phyloP scores from a whole-genome alignment of 1,284 basidiomycete species.

The Apiotrichum gracile region DNA sequence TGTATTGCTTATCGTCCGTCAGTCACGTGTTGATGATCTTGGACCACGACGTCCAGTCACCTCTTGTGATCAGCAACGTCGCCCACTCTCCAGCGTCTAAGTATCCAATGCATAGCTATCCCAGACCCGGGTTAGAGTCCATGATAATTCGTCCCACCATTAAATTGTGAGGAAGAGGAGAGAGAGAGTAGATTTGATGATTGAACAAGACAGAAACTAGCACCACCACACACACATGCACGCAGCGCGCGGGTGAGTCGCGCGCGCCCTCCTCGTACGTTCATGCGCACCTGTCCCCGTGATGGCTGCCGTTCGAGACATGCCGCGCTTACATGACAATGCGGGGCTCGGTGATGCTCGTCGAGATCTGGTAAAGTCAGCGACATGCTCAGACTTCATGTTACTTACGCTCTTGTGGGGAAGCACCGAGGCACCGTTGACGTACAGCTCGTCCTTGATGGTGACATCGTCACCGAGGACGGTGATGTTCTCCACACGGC shows the following conservation, averaged over 20 bases:
- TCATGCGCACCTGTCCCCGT: background rate
- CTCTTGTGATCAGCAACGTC: too few species aligned
- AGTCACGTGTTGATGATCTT: background rate
- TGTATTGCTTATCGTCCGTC: too few species aligned
- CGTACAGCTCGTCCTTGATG: constrained; percentile 53
- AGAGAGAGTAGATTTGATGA: background rate
- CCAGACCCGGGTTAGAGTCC: background rate
- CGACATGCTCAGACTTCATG: background rate
- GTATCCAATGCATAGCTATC: constrained; percentile 7
- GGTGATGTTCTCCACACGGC: constrained; percentile 51
- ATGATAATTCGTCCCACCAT: background rate
- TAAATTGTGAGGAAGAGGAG: background rate
- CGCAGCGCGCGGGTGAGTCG: background rate
- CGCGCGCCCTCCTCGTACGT: background rate
- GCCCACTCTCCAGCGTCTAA: background rate
- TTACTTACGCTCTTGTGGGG: constrained; percentile 51
- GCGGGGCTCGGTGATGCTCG: constrained; percentile 49
- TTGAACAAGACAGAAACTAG: background rate
- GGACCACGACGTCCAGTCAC: background rate
- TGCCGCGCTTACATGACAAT: constrained; percentile 46
- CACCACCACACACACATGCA: background rate
- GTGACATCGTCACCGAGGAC: constrained; percentile 53
- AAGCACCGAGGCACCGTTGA: constrained; percentile 52
- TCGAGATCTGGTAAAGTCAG: constrained; percentile 37
- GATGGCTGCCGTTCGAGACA: background rate